phyloP scores from a whole-genome alignment of 192 early-diverging fungal species.

The Coemansia sp. region DNA sequence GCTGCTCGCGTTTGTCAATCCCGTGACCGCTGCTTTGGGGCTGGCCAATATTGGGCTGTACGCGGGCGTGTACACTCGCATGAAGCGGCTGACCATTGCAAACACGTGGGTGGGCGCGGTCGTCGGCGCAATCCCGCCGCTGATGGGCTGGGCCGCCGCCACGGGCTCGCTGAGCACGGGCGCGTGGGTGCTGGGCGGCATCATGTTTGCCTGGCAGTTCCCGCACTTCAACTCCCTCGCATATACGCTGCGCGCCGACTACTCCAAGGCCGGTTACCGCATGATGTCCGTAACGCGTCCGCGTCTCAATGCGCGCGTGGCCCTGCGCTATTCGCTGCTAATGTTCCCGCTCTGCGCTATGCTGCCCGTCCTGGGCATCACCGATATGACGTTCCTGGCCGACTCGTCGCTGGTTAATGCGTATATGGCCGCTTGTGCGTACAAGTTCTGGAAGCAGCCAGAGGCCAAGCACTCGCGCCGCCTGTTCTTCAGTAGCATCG shows the following conservation, averaged over 20 bases:
- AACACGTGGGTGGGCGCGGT: constrained; percentile 96
- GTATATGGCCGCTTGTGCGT: constrained; percentile 68
- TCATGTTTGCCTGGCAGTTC: constrained; percentile 98
- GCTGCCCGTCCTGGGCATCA: constrained; percentile 69
- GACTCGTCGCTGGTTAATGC: constrained; percentile 79
- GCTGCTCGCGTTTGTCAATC: constrained; percentile 80
- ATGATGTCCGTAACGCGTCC: constrained; percentile 94
- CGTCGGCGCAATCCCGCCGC: constrained; percentile 95
- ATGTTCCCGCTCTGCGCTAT: constrained; percentile 69
- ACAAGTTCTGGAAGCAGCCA: constrained; percentile 73
- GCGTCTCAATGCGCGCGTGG: constrained; percentile 82
- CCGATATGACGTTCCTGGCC: constrained; percentile 71
- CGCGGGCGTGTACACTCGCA: constrained; percentile 82
- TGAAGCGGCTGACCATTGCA: constrained; percentile 90
- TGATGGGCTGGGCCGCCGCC: constrained; percentile 96
- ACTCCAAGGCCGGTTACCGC: constrained; percentile 94
- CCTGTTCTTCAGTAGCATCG: constrained; percentile 88
- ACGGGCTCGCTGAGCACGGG: constrained; percentile 73
- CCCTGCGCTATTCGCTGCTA: constrained; percentile 72
- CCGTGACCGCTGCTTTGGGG: constrained; percentile 78
- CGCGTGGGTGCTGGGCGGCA: constrained; percentile 74
- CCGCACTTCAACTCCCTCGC: constrained; percentile 96
- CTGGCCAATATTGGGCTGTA: constrained; percentile 88
- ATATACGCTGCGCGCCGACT: constrained; percentile 91
- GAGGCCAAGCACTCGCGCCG: constrained; percentile 81